These are phyloP conservation scores for Vitis cinerea DNA, from an alignment of 164 flowering plant species.

Conservation along the genomic window DNA sequence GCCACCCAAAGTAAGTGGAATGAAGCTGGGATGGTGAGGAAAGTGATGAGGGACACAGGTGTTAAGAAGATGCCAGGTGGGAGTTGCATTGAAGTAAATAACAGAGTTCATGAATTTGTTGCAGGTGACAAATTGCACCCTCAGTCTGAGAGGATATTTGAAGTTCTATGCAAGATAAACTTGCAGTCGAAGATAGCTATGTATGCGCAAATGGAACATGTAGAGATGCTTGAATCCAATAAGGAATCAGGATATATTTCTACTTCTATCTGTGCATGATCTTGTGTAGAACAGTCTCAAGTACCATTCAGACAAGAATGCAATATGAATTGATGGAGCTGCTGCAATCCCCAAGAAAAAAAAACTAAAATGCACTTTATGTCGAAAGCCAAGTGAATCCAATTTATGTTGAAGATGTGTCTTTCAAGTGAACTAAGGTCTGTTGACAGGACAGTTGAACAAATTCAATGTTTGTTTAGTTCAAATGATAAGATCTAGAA, in stretches of 20 bases:
- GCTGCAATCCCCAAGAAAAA: too few species aligned
- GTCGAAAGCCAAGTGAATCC: neutral
- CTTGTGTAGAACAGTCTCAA: neutral
- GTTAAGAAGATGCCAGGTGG: slow-evolving; percentile 53
- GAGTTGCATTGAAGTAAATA: slow-evolving; percentile 54
- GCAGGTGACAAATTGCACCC: slow-evolving; percentile 52
- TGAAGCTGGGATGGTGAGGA: slow-evolving; percentile 48
- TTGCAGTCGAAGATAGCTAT: slow-evolving; percentile 28
- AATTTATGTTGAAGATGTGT: neutral
- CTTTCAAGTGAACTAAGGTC: neutral
- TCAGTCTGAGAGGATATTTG: slow-evolving; percentile 26
- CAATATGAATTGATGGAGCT: neutral
- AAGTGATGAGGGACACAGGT: slow-evolving; percentile 51
- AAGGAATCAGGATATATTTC: slow-evolving; percentile 12
- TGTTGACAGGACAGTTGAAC: neutral
- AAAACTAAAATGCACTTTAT: too few species aligned
- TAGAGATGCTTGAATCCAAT: slow-evolving; percentile 13
- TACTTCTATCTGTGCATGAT: neutral
- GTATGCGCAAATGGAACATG: slow-evolving; percentile 13
- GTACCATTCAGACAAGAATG: neutral
- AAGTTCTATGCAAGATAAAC: slow-evolving; percentile 31
- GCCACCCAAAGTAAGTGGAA: slow-evolving; percentile 53
- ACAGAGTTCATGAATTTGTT: slow-evolving; percentile 42
- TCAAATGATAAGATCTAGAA: neutral
- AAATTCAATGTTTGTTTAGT: neutral